Percentiles rank a stretch among this genome's conserved stretches.
Conservation (phyloP, 2,329 filamentous ascomycete species). For the Penicillium sp. region DNA sequence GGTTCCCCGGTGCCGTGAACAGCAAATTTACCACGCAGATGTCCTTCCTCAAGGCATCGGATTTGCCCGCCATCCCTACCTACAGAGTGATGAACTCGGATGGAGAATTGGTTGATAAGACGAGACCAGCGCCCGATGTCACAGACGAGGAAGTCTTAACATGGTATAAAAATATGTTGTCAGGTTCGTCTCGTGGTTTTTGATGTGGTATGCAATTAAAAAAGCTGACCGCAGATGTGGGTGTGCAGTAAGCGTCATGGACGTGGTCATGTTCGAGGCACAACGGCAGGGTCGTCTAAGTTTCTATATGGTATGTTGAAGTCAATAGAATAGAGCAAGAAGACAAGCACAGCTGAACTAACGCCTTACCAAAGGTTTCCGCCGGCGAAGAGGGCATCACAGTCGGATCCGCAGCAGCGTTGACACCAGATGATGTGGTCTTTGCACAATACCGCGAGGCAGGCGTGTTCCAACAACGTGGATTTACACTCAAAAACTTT, state of each 20-base stretch:
- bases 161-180: slow-evolving; percentile 65
- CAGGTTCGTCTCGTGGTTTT: slow-evolving; percentile 38
- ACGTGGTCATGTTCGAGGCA: slow-evolving; percentile 96
- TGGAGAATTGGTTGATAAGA: slow-evolving; percentile 73
- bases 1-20: slow-evolving; percentile 92
- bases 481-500: slow-evolving; percentile 82
- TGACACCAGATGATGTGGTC: slow-evolving; percentile 81
- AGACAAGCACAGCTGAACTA: background rate
- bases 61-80: slow-evolving; percentile 75
- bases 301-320: slow-evolving; percentile 81
- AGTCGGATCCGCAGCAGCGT: slow-evolving; percentile 79
- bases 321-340: fast-evolving
- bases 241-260: slow-evolving; percentile 72
- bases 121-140: slow-evolving; percentile 64
- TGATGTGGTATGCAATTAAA: background rate
- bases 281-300: slow-evolving; percentile 90
- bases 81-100: slow-evolving; percentile 91
- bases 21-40: slow-evolving; percentile 84
- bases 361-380: slow-evolving; percentile 54
- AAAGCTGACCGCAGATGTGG: slow-evolving; percentile 12
- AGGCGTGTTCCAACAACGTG: slow-evolving; percentile 84
- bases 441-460: slow-evolving; percentile 95
- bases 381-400: slow-evolving; percentile 93
- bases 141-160: slow-evolving; percentile 59
- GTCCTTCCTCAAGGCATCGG: slow-evolving; percentile 71